phyloP scores from a whole-genome alignment of 2,329 filamentous ascomycete genomes.

The Fusarium multiceps region DNA sequence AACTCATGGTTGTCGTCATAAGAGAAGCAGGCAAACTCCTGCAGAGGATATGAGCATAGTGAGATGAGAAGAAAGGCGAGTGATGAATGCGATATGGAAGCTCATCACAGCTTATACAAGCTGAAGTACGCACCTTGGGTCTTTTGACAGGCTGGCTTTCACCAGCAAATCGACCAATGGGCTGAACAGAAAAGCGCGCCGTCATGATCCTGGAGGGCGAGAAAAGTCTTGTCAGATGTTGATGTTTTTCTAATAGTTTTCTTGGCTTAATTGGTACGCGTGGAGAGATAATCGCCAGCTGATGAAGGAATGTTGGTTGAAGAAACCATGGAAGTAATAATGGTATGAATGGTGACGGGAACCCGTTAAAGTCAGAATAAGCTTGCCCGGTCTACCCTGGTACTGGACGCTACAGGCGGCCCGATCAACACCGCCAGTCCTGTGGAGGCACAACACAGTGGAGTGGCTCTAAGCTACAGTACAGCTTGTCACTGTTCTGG shows the following conservation, averaged over 20 bases:
- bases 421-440: constrained; percentile 6
- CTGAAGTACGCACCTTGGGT: constrained; percentile 68
- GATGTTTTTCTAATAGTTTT: not conserved
- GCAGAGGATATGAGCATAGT: constrained; percentile 4
- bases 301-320: not conserved
- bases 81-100: not conserved
- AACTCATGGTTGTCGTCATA: constrained; percentile 87
- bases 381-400: not conserved
- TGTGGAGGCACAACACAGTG: constrained; percentile 9
- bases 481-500: not conserved
- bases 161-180: constrained; percentile 75
- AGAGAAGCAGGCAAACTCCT: constrained; percentile 95
- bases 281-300: not conserved
- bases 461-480: not conserved
- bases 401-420: constrained; percentile 11
- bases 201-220: constrained; percentile 39
- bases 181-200: constrained; percentile 72
- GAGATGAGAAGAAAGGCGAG: not conserved
- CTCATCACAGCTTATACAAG: not conserved
- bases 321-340: not conserved
- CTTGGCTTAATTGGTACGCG: not conserved
- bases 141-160: constrained; percentile 77
- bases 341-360: not conserved
- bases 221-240: not conserved
- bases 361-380: not conserved